phyloP scores from a whole-genome alignment of 78 protist species.

The Chrysochromulina tobinii region DNA sequence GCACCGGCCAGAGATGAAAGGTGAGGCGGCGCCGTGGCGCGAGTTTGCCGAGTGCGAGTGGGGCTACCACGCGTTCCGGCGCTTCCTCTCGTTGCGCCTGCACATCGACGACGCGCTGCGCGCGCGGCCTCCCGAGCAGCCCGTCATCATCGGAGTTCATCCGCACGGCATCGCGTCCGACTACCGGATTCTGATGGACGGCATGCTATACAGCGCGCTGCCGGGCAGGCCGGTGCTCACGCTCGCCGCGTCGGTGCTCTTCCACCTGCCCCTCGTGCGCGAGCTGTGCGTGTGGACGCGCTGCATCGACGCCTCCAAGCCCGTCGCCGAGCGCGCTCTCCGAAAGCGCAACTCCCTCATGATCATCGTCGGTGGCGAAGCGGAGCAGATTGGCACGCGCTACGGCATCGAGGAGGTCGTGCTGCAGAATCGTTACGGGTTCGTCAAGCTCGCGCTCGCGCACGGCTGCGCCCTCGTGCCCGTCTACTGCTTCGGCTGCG shows the following conservation, averaged over 20 bases:
- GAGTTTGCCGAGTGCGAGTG: no score
- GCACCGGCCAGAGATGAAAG: no score
- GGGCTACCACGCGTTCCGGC: no score
- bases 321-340: not conserved
- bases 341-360: not conserved
- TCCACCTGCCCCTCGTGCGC: conserved; percentile 11
- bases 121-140: no score
- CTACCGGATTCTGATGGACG: not conserved
- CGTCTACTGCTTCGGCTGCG: not conserved
- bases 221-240: not conserved
- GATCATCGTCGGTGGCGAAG: not conserved
- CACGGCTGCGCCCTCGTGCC: conserved; percentile 11
- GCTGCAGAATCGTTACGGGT: not conserved
- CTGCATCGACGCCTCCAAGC: conserved; percentile 10
- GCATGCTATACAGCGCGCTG: not conserved
- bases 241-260: conserved; percentile 17
- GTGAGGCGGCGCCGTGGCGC: no score
- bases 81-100: no score
- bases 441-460: conserved; percentile 17
- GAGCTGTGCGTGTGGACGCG: conserved; percentile 11
- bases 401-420: not conserved
- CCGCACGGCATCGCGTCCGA: not conserved
- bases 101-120: no score
- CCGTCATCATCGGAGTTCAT: not conserved
- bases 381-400: conserved; percentile 1